Conservation (phyloP, 371 early-diverging fungal genomes). For the Mortierella polycephala region DNA sequence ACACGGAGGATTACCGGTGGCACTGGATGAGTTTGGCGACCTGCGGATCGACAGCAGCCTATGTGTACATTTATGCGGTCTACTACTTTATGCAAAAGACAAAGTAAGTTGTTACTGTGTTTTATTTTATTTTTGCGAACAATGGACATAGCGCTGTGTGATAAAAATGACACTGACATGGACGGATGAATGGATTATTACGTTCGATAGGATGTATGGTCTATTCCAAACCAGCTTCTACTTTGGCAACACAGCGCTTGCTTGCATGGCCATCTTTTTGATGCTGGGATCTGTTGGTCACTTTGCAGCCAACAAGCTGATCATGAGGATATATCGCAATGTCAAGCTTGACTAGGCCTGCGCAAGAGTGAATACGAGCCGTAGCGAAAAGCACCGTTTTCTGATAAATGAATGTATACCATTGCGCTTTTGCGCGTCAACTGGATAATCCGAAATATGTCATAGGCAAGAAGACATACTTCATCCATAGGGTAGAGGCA, state of each 20-base stretch:
- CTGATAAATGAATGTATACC: too few relatives aligned
- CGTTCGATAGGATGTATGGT: slow-evolving; percentile 78
- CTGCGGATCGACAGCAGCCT: slow-evolving; percentile 80
- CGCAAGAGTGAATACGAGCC: background rate
- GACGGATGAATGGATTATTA: background rate
- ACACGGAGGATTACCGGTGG: slow-evolving; percentile 90
- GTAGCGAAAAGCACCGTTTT: too few relatives aligned
- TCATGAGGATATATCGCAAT: slow-evolving; percentile 77
- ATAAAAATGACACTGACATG: background rate
- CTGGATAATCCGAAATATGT: too few relatives aligned
- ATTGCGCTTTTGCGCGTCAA: too few relatives aligned
- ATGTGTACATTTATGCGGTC: slow-evolving; percentile 83
- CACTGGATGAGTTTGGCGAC: slow-evolving; percentile 87
- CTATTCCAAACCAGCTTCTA: slow-evolving; percentile 84
- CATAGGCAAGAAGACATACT: too few relatives aligned
- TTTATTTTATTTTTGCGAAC: background rate
- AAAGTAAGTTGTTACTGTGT: slow-evolving; percentile 60
- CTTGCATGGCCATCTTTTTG: slow-evolving; percentile 73
- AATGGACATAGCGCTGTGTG: background rate
- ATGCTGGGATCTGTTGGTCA: slow-evolving; percentile 81
- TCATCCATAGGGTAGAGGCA: too few relatives aligned
- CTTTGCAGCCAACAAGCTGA: slow-evolving; percentile 68
- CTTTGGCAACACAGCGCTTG: slow-evolving; percentile 82
- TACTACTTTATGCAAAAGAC: slow-evolving; percentile 82
- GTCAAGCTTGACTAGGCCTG: slow-evolving; percentile 70